These are phyloP conservation scores for Paramecium caudatum DNA, from an alignment of 73 alveolate genomes.

Conservation along the genomic window DNA sequence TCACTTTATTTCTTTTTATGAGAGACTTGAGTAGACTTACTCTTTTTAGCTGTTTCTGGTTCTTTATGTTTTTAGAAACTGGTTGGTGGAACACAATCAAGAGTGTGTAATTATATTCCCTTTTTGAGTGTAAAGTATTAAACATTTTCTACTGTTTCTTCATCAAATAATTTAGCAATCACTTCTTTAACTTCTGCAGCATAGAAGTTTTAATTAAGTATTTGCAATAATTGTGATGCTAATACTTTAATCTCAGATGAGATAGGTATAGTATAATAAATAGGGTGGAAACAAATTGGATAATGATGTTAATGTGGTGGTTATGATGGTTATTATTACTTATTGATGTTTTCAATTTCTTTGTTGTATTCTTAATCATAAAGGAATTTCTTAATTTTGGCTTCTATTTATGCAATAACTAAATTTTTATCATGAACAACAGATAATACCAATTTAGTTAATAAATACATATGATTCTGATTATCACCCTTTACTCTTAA, in stretches of 20 bases:
- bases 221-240: not conserved
- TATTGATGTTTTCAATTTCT: slow-evolving; percentile 30
- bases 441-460: slow-evolving; percentile 17
- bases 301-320: slow-evolving; percentile 6
- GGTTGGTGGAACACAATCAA: slow-evolving; percentile 35
- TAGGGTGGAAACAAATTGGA: not conserved
- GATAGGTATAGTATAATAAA: slow-evolving; percentile 22
- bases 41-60: slow-evolving; percentile 44
- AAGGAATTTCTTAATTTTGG: slow-evolving; percentile 44
- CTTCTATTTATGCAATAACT: slow-evolving; percentile 3
- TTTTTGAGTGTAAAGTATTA: not conserved
- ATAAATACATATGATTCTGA: slow-evolving; percentile 6
- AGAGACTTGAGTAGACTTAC: not conserved
- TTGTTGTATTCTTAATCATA: not conserved
- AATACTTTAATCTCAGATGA: not conserved
- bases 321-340: not conserved
- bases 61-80: slow-evolving; percentile 31
- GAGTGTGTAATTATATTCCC: slow-evolving; percentile 9
- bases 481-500: not conserved
- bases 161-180: slow-evolving; percentile 16
- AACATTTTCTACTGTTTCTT: slow-evolving; percentile 9
- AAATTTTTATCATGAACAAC: slow-evolving; percentile 33
- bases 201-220: not conserved
- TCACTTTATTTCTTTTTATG: slow-evolving; percentile 41
- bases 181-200: not conserved